These are phyloP conservation scores for Colletotrichum tropicicola DNA, from an alignment of 2,329 filamentous ascomycete species.

Conservation along the genomic window DNA sequence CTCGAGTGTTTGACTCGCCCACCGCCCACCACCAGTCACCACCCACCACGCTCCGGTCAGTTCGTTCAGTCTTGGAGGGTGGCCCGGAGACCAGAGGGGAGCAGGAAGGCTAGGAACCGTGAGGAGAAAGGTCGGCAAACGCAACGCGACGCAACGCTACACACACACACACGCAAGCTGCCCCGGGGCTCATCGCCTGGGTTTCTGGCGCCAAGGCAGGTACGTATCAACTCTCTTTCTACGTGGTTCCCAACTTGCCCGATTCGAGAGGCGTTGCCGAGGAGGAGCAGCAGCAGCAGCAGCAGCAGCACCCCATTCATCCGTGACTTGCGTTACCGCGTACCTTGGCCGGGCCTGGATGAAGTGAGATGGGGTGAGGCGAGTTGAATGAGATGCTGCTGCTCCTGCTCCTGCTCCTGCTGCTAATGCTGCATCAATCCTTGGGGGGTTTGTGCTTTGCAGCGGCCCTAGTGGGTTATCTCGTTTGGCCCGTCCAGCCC, in stretches of 20 bases:
- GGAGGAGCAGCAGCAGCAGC: neutral
- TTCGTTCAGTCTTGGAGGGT: slow-evolving; percentile 15
- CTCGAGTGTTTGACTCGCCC: slow-evolving; percentile 21
- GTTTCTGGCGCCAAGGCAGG: slow-evolving; percentile 22
- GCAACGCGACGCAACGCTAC: slow-evolving; percentile 12
- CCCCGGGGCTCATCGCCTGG: neutral
- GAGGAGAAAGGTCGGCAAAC: slow-evolving; percentile 20
- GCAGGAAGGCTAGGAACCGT: slow-evolving; percentile 1
- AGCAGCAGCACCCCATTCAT: neutral
- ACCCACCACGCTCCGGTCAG: neutral
- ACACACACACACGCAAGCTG: slow-evolving; percentile 23
- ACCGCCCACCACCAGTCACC: neutral
- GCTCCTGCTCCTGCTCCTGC: too few relatives aligned
- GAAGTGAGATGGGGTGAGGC: neutral
- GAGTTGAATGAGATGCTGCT: too few relatives aligned
- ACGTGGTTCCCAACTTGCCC: neutral
- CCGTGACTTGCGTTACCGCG: slow-evolving; percentile 1
- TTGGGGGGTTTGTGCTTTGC: slow-evolving; percentile 25
- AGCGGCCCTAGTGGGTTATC: slow-evolving; percentile 28
- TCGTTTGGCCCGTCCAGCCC: slow-evolving; percentile 15
- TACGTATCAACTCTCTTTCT: slow-evolving; percentile 21
- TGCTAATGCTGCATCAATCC: slow-evolving; percentile 22
- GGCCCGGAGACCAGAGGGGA: slow-evolving; percentile 2
- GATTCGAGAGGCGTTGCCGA: slow-evolving; percentile 8
- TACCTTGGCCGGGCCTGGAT: neutral